These are phyloP conservation scores for Neonectria hederae DNA, from an alignment of 2,329 filamentous ascomycete species.

Conservation along the genomic window DNA sequence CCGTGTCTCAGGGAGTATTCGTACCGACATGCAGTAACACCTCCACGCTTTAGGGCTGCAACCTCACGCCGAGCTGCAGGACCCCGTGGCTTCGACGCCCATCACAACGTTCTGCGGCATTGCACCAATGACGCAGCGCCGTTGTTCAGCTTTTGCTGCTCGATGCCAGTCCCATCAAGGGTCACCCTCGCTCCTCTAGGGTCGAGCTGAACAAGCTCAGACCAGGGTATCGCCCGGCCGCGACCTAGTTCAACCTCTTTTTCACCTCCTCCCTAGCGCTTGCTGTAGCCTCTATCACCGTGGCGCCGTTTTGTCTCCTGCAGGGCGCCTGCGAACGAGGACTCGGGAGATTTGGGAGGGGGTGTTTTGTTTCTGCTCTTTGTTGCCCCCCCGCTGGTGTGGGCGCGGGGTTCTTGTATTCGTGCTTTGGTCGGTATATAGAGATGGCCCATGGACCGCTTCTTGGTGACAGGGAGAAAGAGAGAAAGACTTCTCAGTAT, in stretches of 20 bases:
- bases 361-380: too few species aligned
- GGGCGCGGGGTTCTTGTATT: too few species aligned
- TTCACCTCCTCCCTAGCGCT: not conserved
- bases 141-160: not conserved
- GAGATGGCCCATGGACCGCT: not conserved
- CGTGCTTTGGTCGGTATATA: not conserved
- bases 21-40: not conserved
- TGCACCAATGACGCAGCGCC: not conserved
- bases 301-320: too few species aligned
- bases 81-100: too few species aligned
- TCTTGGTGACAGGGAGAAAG: too few species aligned
- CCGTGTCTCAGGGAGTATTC: not conserved
- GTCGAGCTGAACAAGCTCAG: constrained; percentile 8
- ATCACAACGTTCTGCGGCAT: not conserved
- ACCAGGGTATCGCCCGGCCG: not conserved
- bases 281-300: too few species aligned
- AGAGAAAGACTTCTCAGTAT: not conserved
- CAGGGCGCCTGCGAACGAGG: too few species aligned
- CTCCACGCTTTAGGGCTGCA: not conserved
- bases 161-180: not conserved
- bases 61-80: not conserved
- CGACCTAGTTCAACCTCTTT: not conserved
- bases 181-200: not conserved
- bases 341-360: not conserved
- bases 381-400: too few species aligned